Conservation (phyloP, 257 asterid genomes). For the Haberlea rhodopensis region DNA sequence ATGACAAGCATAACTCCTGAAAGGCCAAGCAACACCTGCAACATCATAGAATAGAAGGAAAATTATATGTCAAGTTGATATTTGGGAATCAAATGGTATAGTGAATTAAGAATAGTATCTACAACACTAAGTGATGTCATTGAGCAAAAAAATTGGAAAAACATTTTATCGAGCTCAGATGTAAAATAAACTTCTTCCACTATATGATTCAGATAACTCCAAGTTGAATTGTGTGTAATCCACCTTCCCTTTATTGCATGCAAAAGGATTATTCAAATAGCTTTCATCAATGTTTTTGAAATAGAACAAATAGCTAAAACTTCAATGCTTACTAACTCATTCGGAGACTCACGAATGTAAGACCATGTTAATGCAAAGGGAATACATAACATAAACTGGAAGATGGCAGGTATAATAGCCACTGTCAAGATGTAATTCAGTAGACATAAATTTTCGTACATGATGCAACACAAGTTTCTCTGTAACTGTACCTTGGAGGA, state of each 20-base stretch:
- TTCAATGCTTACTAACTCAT: background rate
- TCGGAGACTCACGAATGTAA: background rate
- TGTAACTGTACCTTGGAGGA: constrained; percentile 78
- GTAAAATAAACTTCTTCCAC: background rate
- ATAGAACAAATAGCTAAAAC: background rate
- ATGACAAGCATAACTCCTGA: constrained; percentile 93
- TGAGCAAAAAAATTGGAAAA: constrained; percentile 9
- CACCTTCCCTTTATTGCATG: background rate
- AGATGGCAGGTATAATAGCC: background rate
- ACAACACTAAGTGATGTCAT: background rate
- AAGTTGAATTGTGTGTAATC: too few relatives aligned
- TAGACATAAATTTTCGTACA: background rate
- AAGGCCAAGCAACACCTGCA: constrained; percentile 89
- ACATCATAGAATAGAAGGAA: constrained; percentile 25
- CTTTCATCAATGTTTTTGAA: background rate
- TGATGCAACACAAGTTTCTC: constrained; percentile 7
- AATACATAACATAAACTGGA: background rate
- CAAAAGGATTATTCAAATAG: background rate
- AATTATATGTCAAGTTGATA: constrained; percentile 3
- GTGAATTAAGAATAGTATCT: background rate
- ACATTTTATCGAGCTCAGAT: background rate
- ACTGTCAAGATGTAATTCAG: background rate
- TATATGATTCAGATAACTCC: too few relatives aligned
- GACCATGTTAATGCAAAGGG: background rate
- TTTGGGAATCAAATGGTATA: background rate